Evolutionary conservation across 2,329 filamentous ascomycete species (phyloP).

Genomic region (Aureobasidium subglaciale): DNA sequence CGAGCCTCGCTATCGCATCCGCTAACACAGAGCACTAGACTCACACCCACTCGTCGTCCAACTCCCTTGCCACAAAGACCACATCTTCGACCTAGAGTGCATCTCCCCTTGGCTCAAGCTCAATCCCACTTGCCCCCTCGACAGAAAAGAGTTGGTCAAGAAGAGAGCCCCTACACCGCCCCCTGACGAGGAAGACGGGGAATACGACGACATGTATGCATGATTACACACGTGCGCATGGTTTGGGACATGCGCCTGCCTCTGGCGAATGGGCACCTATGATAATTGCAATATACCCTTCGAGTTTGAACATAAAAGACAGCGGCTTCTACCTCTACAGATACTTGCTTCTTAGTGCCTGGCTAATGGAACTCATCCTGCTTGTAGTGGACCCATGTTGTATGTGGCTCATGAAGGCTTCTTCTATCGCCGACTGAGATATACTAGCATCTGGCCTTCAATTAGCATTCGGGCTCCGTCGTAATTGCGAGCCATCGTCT

Average conservation of each 20-base stretch:
- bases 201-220: slow-evolving; percentile 46
- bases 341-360: slow-evolving; percentile 46
- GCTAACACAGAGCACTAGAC: slow-evolving; percentile 29
- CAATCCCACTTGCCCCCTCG: slow-evolving; percentile 57
- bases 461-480: no score
- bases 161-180: slow-evolving; percentile 35
- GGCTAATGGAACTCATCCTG: slow-evolving; percentile 61
- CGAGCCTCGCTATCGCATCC: neutral
- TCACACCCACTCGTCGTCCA: slow-evolving; percentile 57
- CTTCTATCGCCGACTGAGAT: slow-evolving; percentile 72
- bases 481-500: slow-evolving; percentile 14
- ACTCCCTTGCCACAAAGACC: slow-evolving; percentile 54
- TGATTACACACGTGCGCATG: slow-evolving; percentile 19
- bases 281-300: slow-evolving; percentile 11
- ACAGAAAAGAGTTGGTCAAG: slow-evolving; percentile 53
- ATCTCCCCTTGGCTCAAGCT: slow-evolving; percentile 58
- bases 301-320: neutral
- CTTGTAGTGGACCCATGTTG: slow-evolving; percentile 45
- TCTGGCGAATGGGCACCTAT: neutral
- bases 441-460: slow-evolving; percentile 61
- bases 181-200: slow-evolving; percentile 45
- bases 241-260: neutral
- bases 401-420: slow-evolving; percentile 67
- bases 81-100: slow-evolving; percentile 59
- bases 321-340: slow-evolving; percentile 1